A percentile compares a stretch with the other conserved stretches of the same genome.
These are phyloP conservation scores for Paramecium pentaurelia DNA, from an alignment of 73 alveolate genomes.

Conservation along the genomic window DNA sequence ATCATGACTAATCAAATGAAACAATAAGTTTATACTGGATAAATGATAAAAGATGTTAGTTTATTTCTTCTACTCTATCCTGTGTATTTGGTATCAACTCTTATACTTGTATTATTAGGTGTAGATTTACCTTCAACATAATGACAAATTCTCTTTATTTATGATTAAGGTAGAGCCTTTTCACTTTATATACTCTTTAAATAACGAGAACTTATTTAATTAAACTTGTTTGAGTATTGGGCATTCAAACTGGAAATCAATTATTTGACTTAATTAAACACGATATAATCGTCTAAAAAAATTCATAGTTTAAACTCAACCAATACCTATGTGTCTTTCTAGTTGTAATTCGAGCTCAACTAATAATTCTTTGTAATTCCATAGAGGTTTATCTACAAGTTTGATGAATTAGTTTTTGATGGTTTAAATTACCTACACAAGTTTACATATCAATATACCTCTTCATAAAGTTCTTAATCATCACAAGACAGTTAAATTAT, in stretches of 20 bases:
- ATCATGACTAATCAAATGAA: background rate
- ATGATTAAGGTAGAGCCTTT: background rate
- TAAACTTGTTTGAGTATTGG: background rate
- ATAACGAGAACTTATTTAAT: background rate
- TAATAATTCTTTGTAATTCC: background rate
- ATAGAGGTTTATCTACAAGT: background rate
- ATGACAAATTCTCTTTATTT: background rate
- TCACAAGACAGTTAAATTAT: background rate
- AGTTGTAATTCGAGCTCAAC: background rate
- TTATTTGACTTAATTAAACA: background rate
- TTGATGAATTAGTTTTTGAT: background rate
- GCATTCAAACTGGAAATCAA: background rate
- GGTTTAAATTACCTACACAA: background rate
- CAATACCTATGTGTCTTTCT: background rate
- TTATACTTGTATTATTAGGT: background rate
- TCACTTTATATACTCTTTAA: background rate
- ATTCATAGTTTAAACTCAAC: background rate
- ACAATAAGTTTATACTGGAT: background rate
- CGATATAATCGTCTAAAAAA: slow-evolving; percentile 44
- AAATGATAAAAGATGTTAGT: background rate
- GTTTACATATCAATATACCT: background rate
- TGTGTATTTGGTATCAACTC: background rate
- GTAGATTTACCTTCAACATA: background rate
- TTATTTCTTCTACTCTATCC: background rate
- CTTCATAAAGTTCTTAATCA: background rate